Evolutionary conservation across 225 moss, liverwort and hornwort genomes (phyloP).

Genomic region (Polytrichum formosum): DNA sequence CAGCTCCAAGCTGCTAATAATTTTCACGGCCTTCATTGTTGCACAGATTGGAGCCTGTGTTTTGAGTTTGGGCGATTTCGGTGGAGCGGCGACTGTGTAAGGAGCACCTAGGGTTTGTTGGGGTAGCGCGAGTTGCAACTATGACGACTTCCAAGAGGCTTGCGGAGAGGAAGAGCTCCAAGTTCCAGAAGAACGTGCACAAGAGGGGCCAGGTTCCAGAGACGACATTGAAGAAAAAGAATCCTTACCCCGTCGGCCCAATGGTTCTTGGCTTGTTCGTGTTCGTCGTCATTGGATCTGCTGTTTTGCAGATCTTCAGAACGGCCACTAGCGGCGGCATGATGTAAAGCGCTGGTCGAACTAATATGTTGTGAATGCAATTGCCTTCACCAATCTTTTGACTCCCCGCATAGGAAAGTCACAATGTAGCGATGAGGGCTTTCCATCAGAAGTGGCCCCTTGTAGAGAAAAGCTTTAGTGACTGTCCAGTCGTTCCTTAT

Average conservation of each 20-base stretch:
- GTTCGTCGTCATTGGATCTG: conserved; percentile 94
- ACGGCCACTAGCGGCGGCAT: conserved; percentile 73
- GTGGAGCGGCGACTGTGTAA: no score
- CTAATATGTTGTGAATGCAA: neutral
- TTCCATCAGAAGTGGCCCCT: neutral
- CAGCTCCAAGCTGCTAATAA: no score
- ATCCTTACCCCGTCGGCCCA: conserved; percentile 79
- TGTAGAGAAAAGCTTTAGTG: conserved; percentile 1
- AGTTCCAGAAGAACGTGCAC: conserved; percentile 97
- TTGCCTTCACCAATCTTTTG: neutral
- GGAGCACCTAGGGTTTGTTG: no score
- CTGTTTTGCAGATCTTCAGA: conserved; percentile 88
- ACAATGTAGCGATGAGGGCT: neutral
- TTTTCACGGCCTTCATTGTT: no score
- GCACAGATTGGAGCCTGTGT: no score
- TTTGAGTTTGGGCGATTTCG: no score
- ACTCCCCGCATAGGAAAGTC: neutral
- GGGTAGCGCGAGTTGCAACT: neutral
- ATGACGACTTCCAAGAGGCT: conserved; percentile 92
- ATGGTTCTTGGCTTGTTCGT: conserved; percentile 88
- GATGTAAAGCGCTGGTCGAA: conserved; percentile 29
- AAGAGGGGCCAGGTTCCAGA: conserved; percentile 85
- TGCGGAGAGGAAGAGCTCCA: conserved; percentile 83
- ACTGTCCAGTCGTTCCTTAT: no score
- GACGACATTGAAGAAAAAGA: conserved; percentile 78